Base-by-base conservation (phyloP, 106 monocot species). In the Dendrobium chrysotoxum region DNA sequence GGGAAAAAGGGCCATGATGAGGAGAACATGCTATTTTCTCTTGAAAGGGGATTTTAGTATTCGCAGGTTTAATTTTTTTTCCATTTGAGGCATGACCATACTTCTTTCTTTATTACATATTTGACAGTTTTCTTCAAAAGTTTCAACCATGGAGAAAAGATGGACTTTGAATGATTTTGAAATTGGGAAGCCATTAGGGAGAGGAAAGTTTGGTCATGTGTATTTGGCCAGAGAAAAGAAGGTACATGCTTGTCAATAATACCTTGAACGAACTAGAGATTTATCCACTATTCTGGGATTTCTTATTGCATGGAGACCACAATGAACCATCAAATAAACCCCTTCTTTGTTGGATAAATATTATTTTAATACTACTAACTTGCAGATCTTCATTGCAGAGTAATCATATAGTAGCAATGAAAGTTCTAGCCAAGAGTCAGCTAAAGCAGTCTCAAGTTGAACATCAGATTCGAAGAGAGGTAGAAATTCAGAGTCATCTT, bases 201-300 rank as follows among this genome's bases (percentile, higher is more conserved):
- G 95, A 86, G 99, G 99, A 47, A 99, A 99, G 42, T 99, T 99
- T 84, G 99, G 99, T 1, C 99, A 99, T 80, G 99, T 99, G 4
- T 99, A 95, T 83, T 78, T 99, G 82, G 99, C 99, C 67, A 85
- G 91, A 85, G 99, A 99, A 82, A 99, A 93, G 82, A 91, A 50
- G 92, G 95, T 95, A 88, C 17, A 50, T 35, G 26, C 46, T 25
- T 53, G 47, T 50, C 16, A 47, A 39, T 61, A 64, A 64, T 35
- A 35, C 20, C 12, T 12, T 12, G 17, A 7, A 17, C 7, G 25
- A 7, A 45, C 6, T 77, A 53, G 77, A 77, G 2, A 77, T 13
- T 15, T 50, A 50, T 28, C 17, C 7, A 16, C 30, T 77, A 7
- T 40, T 73, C 35, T 68, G 26, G 28, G 68, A 68, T 68, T 68